Evolutionary conservation across 208 protist genomes (phyloP).

Genomic region (Leishmania turanica): DNA sequence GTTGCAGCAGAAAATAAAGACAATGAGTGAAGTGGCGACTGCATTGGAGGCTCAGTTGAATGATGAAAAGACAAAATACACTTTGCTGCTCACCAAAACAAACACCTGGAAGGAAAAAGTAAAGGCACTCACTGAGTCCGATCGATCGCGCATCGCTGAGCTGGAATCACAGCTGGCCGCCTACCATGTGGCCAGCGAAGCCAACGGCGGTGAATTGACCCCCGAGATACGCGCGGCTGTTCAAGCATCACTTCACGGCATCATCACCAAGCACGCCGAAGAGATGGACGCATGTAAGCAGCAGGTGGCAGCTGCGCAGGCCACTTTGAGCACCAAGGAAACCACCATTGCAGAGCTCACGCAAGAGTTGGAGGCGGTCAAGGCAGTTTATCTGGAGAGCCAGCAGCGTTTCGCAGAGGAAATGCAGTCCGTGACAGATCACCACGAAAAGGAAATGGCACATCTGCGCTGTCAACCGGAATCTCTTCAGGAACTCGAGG

Average conservation of each 20-base stretch:
- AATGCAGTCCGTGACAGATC: slow-evolving; percentile 26
- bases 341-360: slow-evolving; percentile 9
- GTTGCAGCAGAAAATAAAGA: slow-evolving; percentile 59
- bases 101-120: slow-evolving; percentile 71
- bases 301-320: not conserved
- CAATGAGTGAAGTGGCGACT: slow-evolving; percentile 52
- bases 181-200: slow-evolving; percentile 16
- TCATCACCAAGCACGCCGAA: slow-evolving; percentile 13
- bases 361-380: slow-evolving; percentile 35
- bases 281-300: slow-evolving; percentile 7
- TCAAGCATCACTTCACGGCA: slow-evolving; percentile 18
- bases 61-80: slow-evolving; percentile 48
- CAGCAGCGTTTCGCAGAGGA: slow-evolving; percentile 39
- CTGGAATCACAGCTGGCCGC: slow-evolving; percentile 35
- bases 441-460: slow-evolving; percentile 19
- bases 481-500: slow-evolving; percentile 18
- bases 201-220: slow-evolving; percentile 3
- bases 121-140: slow-evolving; percentile 39
- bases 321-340: not conserved
- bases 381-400: slow-evolving; percentile 33
- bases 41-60: slow-evolving; percentile 53
- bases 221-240: slow-evolving; percentile 26
- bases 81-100: slow-evolving; percentile 45
- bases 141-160: slow-evolving; percentile 46
- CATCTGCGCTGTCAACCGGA: slow-evolving; percentile 13